Conservation (phyloP, 2,329 filamentous ascomycete genomes). For the Pseudogymnoascus sp. region DNA sequence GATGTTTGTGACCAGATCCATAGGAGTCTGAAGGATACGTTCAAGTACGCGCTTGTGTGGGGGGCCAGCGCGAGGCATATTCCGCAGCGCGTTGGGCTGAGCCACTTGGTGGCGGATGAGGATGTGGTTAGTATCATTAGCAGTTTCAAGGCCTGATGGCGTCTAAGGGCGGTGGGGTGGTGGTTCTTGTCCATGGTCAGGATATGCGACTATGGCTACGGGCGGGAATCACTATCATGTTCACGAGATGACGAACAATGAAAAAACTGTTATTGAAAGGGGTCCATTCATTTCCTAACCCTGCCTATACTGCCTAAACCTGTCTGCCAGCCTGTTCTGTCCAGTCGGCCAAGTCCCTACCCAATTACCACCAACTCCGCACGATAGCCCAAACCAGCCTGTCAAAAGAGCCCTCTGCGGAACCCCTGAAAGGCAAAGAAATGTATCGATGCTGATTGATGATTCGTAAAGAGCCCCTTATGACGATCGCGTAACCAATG, state of each 20-base stretch:
- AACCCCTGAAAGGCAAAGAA: background rate
- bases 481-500: slow-evolving; percentile 7
- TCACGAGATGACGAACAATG: slow-evolving; percentile 2
- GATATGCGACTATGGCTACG: background rate
- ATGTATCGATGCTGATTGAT: slow-evolving; percentile 7
- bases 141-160: slow-evolving; percentile 49
- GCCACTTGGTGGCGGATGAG: slow-evolving; percentile 67
- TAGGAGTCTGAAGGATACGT: slow-evolving; percentile 89
- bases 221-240: background rate
- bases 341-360: background rate
- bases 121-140: slow-evolving; percentile 62
- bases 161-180: background rate
- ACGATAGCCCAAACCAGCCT: background rate
- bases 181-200: background rate
- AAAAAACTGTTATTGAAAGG: background rate
- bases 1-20: slow-evolving; percentile 97
- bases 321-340: background rate
- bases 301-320: background rate
- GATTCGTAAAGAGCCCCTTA: slow-evolving; percentile 1
- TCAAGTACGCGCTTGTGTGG: slow-evolving; percentile 98
- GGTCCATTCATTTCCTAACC: slow-evolving; percentile 2
- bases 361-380: slow-evolving; percentile 6
- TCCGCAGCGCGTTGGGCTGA: slow-evolving; percentile 82
- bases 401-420: background rate
- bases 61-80: slow-evolving; percentile 91